Evolutionary conservation across 2,329 filamentous ascomycete species (phyloP), one percentile per base, ranked within the genome.

Genomic region (Colletotrichum camelliae): DNA sequence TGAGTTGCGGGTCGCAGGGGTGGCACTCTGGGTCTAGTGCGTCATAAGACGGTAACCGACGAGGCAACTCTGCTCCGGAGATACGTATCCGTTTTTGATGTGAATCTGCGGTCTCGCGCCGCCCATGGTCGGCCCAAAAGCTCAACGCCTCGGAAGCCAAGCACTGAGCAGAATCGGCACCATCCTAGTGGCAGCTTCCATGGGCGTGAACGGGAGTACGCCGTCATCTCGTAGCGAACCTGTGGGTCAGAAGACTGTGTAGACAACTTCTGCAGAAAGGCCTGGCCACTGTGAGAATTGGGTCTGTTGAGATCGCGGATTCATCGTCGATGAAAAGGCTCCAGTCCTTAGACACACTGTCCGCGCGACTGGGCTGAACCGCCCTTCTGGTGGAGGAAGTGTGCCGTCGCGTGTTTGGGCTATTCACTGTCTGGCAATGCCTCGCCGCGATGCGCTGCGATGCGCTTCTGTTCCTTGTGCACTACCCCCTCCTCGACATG

Each of bases 21-120:
- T 31, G 35, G 57, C 35, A 57, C 57, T 67, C 73, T 64, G 33
- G 57, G 69, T 58, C 64, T 68, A 73, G 70, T 75, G 73, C 73
- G 70, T 75, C 73, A 73, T 73, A 58, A 64, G 64, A 68, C 64
- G 73, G 69, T 75, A 75, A 73, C 39, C 57, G 62, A 73, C 73
- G 31, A 68, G 29, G 43, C 33, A 43, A 13, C 16, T 58, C 57
- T 68, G 39, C 9, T 60, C 55, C 62, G 43, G 39, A 21, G 39
- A 57, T 48, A 73, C 55, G 69, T 72, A 43, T 43, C 69, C 24
- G 27, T 65, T 72, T 72, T 37, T 58, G 52, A 66, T 48, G 12
- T 64, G 71, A 43, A n/a, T 64, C 66, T 24, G 57, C n/a, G 24
- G 27, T 48, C n/a, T 21, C n/a, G 43, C 43, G 13, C 24, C 18